phyloP scores from a whole-genome alignment of 306 rosid species.

The Cucurbita ficifolia region DNA sequence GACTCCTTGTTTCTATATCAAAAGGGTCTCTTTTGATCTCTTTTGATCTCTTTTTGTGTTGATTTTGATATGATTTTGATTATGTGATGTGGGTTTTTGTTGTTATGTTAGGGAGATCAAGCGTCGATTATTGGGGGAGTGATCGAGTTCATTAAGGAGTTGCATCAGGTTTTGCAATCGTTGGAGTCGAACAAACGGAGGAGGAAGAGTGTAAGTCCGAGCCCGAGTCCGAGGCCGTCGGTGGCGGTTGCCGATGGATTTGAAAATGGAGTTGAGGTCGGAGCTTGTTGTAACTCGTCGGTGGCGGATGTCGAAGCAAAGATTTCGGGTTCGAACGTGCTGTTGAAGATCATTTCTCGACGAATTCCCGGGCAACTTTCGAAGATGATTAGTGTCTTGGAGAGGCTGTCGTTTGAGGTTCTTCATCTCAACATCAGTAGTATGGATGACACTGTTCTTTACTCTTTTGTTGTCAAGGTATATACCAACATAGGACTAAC shows the following conservation, averaged over 20 bases:
- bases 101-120: constrained; percentile 57
- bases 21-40: constrained; percentile 42
- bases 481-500: not conserved
- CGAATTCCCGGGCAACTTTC: constrained; percentile 51
- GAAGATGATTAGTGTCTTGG: constrained; percentile 49
- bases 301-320: constrained; percentile 83
- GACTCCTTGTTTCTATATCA: constrained; percentile 93
- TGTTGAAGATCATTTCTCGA: constrained; percentile 50
- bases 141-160: constrained; percentile 83
- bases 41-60: not conserved
- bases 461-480: constrained; percentile 84
- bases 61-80: not conserved
- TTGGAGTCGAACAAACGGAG: constrained; percentile 81
- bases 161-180: constrained; percentile 69
- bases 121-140: constrained; percentile 95
- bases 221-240: constrained; percentile 40
- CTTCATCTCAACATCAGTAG: constrained; percentile 82
- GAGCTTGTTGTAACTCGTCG: constrained; percentile 75
- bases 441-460: constrained; percentile 80
- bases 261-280: constrained; percentile 34
- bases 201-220: constrained; percentile 89
- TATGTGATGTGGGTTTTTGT: no score
- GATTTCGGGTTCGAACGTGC: constrained; percentile 69
- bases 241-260: not conserved
- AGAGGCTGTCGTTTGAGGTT: constrained; percentile 66